phyloP scores from a whole-genome alignment of 257 asterid species.

The Agastache rugosa region DNA sequence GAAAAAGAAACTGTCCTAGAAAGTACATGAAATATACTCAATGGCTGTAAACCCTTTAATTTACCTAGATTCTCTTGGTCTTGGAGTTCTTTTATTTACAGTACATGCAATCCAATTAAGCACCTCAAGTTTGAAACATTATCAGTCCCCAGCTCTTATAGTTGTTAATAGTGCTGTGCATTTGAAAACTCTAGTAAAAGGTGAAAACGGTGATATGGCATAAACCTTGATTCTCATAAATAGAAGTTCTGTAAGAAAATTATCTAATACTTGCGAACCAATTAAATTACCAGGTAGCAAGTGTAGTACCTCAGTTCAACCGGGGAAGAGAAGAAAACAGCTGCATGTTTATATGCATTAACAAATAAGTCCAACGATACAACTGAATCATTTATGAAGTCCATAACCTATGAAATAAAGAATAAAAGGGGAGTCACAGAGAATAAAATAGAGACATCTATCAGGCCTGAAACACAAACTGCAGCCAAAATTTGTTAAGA shows the following conservation, averaged over 20 bases:
- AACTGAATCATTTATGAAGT: slow-evolving; percentile 91
- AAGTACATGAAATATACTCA: slow-evolving; percentile 14
- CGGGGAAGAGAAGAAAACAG: slow-evolving; percentile 73
- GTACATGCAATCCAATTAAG: not conserved
- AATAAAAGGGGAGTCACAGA: slow-evolving; percentile 17
- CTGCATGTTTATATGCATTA: slow-evolving; percentile 76
- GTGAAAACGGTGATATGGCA: slow-evolving; percentile 19
- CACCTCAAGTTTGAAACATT: too few relatives aligned
- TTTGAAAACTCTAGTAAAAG: slow-evolving; percentile 19
- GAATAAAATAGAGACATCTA: slow-evolving; percentile 5
- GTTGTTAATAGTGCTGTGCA: slow-evolving; percentile 24
- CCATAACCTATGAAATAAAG: slow-evolving; percentile 77
- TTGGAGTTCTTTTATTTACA: not conserved
- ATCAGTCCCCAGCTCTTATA: too few relatives aligned
- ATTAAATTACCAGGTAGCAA: slow-evolving; percentile 25
- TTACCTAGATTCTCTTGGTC: slow-evolving; percentile 4
- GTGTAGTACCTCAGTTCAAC: slow-evolving; percentile 71
- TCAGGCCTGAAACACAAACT: slow-evolving; percentile 24
- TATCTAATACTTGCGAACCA: not conserved
- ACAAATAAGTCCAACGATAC: slow-evolving; percentile 86
- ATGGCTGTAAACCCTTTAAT: not conserved
- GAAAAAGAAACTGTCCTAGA: not conserved
- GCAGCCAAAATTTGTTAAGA: slow-evolving; percentile 11
- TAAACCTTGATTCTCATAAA: not conserved
- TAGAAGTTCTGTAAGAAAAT: not conserved